A percentile compares a stretch with the other conserved stretches of the same genome.
Evolutionary conservation across 306 rosid species (phyloP).

Genomic region (Clitoria ternatea): DNA sequence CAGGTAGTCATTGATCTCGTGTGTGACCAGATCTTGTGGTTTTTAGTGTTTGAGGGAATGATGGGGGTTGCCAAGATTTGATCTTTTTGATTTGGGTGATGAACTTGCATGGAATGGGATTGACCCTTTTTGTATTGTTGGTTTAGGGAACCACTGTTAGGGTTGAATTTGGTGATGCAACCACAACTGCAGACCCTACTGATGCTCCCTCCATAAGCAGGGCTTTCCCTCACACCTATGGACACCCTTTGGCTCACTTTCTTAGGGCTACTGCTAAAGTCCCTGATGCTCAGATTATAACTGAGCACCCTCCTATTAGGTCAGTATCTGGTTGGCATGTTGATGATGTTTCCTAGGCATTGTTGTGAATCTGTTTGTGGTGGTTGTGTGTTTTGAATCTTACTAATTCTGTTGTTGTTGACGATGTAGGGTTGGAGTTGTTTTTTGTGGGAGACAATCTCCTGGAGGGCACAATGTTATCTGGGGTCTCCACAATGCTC

Average conservation of each 20-base stretch:
- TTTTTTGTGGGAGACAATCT: slow-evolving; percentile 96
- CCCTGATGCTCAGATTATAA: slow-evolving; percentile 87
- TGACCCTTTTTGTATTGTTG: slow-evolving; percentile 14
- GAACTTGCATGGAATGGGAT: not conserved
- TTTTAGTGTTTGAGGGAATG: not conserved
- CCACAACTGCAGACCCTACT: slow-evolving; percentile 70
- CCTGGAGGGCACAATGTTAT: slow-evolving; percentile 98
- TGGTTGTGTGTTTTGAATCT: slow-evolving; percentile 18
- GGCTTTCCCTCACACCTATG: slow-evolving; percentile 72
- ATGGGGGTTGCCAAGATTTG: not conserved
- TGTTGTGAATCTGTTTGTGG: slow-evolving; percentile 17
- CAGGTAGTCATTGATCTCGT: slow-evolving; percentile 17
- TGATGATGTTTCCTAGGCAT: not conserved
- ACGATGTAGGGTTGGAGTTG: slow-evolving; percentile 73
- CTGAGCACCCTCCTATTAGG: slow-evolving; percentile 79
- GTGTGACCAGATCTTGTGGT: slow-evolving; percentile 13
- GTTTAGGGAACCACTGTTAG: slow-evolving; percentile 88
- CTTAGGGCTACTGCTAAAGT: slow-evolving; percentile 91
- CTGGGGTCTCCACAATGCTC: slow-evolving; percentile 88
- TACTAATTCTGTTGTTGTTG: not conserved
- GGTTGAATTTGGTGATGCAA: slow-evolving; percentile 91
- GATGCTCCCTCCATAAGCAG: slow-evolving; percentile 62
- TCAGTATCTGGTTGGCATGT: not conserved
- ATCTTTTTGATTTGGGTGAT: not conserved
- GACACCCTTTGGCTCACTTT: slow-evolving; percentile 95